phyloP scores from a whole-genome alignment of 139 green algal species.

The Chlamydomonas schloesseri region DNA sequence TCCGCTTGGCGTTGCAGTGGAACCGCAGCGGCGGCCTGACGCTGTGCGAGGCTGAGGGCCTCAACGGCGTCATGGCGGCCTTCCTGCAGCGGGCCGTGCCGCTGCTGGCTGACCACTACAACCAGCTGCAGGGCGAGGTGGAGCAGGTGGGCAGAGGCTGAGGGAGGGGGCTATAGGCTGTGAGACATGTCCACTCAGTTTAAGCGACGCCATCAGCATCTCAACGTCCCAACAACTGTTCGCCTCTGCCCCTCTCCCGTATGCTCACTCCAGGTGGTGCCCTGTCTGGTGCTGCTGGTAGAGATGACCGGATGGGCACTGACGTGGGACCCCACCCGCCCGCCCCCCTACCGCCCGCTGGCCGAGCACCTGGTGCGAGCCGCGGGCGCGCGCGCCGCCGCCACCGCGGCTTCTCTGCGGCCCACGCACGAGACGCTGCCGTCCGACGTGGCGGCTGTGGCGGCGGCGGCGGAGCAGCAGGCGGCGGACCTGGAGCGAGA shows the following conservation, averaged over 20 bases:
- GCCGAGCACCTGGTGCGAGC: conserved; percentile 13
- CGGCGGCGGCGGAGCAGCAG: conserved; percentile 2
- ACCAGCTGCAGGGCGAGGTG: too few species aligned
- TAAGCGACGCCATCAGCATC: too few species aligned
- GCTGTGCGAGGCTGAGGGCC: conserved; percentile 50
- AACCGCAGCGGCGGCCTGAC: neutral
- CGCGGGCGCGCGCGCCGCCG: neutral
- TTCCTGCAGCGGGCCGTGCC: conserved; percentile 44
- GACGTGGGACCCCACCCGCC: conserved; percentile 48
- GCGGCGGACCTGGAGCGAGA: conserved; percentile 30
- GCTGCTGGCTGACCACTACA: conserved; percentile 47
- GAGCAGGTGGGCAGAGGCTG: too few species aligned
- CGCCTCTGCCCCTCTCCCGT: too few species aligned
- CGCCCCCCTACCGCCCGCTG: neutral
- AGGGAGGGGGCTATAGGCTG: too few species aligned
- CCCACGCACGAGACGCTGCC: neutral
- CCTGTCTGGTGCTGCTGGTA: conserved; percentile 50
- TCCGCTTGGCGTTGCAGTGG: neutral
- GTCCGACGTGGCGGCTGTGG: neutral
- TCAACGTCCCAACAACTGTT: too few species aligned
- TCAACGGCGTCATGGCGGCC: conserved; percentile 46
- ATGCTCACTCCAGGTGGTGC: conserved; percentile 9
- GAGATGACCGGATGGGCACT: conserved; percentile 58
- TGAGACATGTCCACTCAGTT: too few species aligned
- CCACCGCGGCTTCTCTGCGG: neutral